Evolutionary conservation across 805 yeast genomes (phyloP).

Genomic region (Teunomyces funiuensis): DNA sequence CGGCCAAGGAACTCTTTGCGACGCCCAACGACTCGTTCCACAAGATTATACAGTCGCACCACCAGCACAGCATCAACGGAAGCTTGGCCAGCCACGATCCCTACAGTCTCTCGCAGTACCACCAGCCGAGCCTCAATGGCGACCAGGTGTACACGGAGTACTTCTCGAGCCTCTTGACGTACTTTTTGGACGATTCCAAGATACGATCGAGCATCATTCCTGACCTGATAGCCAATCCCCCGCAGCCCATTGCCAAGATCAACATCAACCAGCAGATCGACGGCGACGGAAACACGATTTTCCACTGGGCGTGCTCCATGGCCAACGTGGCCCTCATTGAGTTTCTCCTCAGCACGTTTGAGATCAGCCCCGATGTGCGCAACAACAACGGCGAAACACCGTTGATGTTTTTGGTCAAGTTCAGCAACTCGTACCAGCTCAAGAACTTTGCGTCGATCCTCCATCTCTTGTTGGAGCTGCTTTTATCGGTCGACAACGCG

Average conservation of each 20-base stretch:
- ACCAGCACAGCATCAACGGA: constrained; percentile 5
- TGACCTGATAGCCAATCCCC: constrained; percentile 51
- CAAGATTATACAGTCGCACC: constrained; percentile 22
- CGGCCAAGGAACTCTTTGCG: constrained; percentile 42
- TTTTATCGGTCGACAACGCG: constrained; percentile 35
- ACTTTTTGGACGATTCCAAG: constrained; percentile 47
- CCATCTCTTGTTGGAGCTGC: constrained; percentile 35
- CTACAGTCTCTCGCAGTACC: constrained; percentile 42
- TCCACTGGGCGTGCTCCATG: constrained; percentile 95
- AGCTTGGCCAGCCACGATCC: constrained; percentile 24
- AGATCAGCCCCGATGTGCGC: constrained; percentile 65
- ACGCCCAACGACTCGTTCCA: constrained; percentile 40
- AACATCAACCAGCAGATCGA: constrained; percentile 86
- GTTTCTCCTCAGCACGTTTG: constrained; percentile 58
- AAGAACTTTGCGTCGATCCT: constrained; percentile 37
- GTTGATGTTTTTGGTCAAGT: constrained; percentile 47
- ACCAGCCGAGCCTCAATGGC: constrained; percentile 28
- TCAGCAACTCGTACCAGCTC: constrained; percentile 39
- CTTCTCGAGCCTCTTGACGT: constrained; percentile 47
- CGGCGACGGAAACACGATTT: constrained; percentile 87
- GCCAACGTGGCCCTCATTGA: constrained; percentile 74
- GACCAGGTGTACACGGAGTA: constrained; percentile 36
- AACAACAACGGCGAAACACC: constrained; percentile 89
- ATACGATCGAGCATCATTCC: constrained; percentile 24
- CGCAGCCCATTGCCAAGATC: constrained; percentile 52